phyloP scores from a whole-genome alignment of 2,329 filamentous ascomycete genomes.

The Fusarium gaditjirri region DNA sequence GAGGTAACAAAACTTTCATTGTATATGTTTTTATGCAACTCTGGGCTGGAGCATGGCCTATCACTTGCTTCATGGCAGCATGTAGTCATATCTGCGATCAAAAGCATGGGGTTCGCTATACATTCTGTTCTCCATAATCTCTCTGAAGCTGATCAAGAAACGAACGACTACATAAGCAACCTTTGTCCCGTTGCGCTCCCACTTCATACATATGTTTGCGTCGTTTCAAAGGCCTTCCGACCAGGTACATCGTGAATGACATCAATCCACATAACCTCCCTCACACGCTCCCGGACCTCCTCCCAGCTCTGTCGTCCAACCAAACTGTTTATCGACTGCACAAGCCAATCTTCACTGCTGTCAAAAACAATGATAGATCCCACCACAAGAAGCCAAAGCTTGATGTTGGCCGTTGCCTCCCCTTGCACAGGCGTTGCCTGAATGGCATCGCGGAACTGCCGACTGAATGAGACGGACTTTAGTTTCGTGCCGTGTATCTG shows the following conservation, averaged over 20 bases:
- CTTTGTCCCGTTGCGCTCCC: neutral
- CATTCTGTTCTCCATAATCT: neutral
- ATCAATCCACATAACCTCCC: constrained; percentile 44
- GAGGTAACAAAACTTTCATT: rapidly evolving
- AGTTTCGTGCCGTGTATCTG: constrained; percentile 34
- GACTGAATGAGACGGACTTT: constrained; percentile 21
- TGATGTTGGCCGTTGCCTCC: constrained; percentile 19
- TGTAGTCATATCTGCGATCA: too few relatives aligned
- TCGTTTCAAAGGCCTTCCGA: neutral
- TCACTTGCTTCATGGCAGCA: neutral
- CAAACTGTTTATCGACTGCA: constrained; percentile 29
- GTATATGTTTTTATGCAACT: neutral
- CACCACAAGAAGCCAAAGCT: constrained; percentile 44
- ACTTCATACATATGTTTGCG: neutral
- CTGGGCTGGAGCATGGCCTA: neutral
- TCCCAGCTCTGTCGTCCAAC: constrained; percentile 30
- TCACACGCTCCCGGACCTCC: constrained; percentile 33
- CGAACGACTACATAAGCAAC: rapidly evolving
- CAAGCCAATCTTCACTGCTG: constrained; percentile 37
- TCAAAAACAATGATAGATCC: constrained; percentile 41
- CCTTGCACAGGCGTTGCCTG: constrained; percentile 5
- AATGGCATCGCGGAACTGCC: constrained; percentile 23
- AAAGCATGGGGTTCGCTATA: neutral
- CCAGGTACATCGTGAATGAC: constrained; percentile 39
- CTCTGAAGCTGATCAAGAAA: rapidly evolving